Evolutionary conservation across 306 rosid species (phyloP).

Genomic region (Cucurbita ficifolia): DNA sequence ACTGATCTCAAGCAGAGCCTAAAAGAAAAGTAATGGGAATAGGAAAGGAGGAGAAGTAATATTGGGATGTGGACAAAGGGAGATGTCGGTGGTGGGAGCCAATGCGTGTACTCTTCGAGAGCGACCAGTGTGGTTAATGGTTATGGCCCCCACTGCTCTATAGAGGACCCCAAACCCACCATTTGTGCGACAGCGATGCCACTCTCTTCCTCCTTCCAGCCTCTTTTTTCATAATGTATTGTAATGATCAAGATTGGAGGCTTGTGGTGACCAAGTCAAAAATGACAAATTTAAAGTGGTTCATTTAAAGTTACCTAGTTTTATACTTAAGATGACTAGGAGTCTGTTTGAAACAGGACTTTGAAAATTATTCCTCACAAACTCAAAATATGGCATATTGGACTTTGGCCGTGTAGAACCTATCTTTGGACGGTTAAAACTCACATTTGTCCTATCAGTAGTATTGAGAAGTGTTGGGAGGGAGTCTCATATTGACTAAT

Average conservation of each 20-base stretch:
- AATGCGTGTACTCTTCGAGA: not conserved
- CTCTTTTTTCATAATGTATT: too few species aligned
- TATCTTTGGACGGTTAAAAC: too few species aligned
- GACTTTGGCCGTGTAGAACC: too few species aligned
- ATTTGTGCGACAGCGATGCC: not conserved
- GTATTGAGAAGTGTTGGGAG: too few species aligned
- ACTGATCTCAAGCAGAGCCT: not conserved
- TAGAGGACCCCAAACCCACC: not conserved
- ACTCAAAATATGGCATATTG: too few species aligned
- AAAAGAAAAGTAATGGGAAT: not conserved
- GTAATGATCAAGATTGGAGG: not conserved
- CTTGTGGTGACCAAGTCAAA: not conserved
- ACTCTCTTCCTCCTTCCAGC: not conserved
- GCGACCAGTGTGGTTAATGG: not conserved
- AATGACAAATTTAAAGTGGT: not conserved
- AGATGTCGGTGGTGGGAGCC: conserved; percentile 7
- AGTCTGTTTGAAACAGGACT: too few species aligned
- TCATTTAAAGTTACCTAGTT: too few species aligned
- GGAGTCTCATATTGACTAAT: too few species aligned
- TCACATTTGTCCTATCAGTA: too few species aligned
- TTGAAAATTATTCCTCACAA: too few species aligned
- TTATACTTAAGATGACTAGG: too few species aligned
- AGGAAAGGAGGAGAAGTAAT: not conserved
- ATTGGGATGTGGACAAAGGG: not conserved
- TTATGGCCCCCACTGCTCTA: not conserved